These are phyloP conservation scores for Neurospora sp. DNA, from an alignment of 495 filamentous ascomycete genomes.

Conservation along the genomic window DNA sequence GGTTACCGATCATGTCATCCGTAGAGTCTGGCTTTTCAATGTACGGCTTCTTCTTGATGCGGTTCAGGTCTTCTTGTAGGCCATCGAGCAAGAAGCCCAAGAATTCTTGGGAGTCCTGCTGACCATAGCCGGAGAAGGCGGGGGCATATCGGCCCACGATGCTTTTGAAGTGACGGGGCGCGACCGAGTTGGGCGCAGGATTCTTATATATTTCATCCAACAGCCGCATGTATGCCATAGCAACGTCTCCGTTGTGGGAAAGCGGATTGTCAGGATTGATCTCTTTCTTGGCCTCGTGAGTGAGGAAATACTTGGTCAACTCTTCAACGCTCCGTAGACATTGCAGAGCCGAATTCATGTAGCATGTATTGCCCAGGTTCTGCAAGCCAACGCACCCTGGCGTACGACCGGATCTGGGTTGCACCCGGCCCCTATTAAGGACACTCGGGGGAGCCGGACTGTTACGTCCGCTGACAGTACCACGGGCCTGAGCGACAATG, in stretches of 20 bases:
- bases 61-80: constrained; percentile 87
- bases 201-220: constrained; percentile 64
- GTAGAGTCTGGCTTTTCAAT: constrained; percentile 97
- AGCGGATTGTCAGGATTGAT: constrained; percentile 78
- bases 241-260: constrained; percentile 72
- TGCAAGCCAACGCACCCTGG: constrained; percentile 70
- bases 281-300: constrained; percentile 60
- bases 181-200: constrained; percentile 48
- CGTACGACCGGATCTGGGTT: constrained; percentile 48
- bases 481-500: constrained; percentile 19
- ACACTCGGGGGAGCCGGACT: constrained; percentile 49
- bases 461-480: constrained; percentile 44
- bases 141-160: constrained; percentile 70
- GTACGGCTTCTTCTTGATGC: constrained; percentile 91
- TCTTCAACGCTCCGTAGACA: constrained; percentile 88
- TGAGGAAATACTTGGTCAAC: constrained; percentile 81
- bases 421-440: constrained; percentile 57
- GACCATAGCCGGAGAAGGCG: constrained; percentile 85
- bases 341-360: constrained; percentile 96
- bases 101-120: constrained; percentile 97
- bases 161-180: constrained; percentile 69
- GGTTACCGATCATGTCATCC: constrained; percentile 86
- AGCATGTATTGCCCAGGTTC: constrained; percentile 95
- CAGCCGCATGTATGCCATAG: constrained; percentile 65
- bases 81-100: constrained; percentile 94